Evolutionary conservation across 2,329 filamentous ascomycete genomes (phyloP).

Genomic region (Plenodomus tracheiphilus): DNA sequence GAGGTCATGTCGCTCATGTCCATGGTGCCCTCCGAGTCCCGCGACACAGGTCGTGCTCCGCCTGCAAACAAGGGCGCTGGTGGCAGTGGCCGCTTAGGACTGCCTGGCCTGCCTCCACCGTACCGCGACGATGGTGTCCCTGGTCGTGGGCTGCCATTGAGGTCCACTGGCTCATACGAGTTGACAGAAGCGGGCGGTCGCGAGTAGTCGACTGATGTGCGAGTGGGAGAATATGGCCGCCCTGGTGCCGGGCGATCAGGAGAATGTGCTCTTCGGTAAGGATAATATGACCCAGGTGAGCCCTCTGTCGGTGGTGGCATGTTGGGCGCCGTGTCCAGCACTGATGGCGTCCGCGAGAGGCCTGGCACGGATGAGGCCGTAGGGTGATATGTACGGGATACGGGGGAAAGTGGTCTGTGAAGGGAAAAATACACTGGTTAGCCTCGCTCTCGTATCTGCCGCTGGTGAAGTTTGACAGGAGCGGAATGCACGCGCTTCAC

Average conservation of each 20-base stretch:
- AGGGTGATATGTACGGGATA: conserved; percentile 54
- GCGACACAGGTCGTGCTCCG: conserved; percentile 49
- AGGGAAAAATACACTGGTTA: conserved; percentile 40
- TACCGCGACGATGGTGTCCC: conserved; percentile 90
- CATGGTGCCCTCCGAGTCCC: conserved; percentile 48
- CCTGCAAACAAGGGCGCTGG: conserved; percentile 82
- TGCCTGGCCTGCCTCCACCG: conserved; percentile 75
- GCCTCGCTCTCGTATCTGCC: conserved; percentile 34
- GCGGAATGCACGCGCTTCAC: conserved; percentile 24
- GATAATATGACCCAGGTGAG: conserved; percentile 62
- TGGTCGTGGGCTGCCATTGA: conserved; percentile 87
- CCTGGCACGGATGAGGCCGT: conserved; percentile 48
- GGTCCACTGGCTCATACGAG: conserved; percentile 81
- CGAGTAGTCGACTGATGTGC: conserved; percentile 63
- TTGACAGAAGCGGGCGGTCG: conserved; percentile 71
- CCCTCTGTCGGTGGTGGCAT: conserved; percentile 63
- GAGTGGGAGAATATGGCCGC: conserved; percentile 59
- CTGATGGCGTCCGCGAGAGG: conserved; percentile 53
- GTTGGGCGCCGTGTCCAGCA: conserved; percentile 54
- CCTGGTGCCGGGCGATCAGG: conserved; percentile 52
- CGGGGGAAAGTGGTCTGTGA: conserved; percentile 47
- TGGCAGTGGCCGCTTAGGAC: conserved; percentile 82
- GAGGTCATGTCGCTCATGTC: conserved; percentile 73
- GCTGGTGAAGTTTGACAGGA: conserved; percentile 11
- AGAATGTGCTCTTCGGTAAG: conserved; percentile 56